Evolutionary conservation across 208 protist genomes (phyloP), one percentile per base, ranked within the genome.

Genomic region (Angomonas deanei): DNA sequence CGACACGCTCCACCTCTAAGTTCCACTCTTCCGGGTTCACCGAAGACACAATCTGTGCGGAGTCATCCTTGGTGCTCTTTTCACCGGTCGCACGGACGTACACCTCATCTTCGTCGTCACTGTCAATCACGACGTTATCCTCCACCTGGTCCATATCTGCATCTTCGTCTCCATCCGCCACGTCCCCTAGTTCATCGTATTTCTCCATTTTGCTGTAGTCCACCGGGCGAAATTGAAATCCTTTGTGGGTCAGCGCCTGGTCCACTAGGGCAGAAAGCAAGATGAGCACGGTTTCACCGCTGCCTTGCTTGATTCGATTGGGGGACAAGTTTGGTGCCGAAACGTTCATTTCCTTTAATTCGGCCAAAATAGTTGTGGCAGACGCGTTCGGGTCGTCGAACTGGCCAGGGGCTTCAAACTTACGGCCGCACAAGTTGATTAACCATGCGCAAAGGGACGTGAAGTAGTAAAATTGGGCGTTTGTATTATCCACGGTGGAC

Each of bases 401-500:
- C 58, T 96, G 87, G 0, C 85, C 91, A 10, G 91, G 86, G 3
- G 79, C 62, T 28, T 89, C 80, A 67, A 89, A 78, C 5, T 71
- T 66, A 46, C 88, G 81, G 2, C 82, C 87, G 68, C 76, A 86
- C 28, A 92, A 34, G 32, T 76, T 82, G 82, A 96, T 93, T 33
- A 96, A 67, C 91, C 91, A 96, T 17, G 84, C 74, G 61, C 81
- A 88, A 17, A 96, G 60, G 15, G 88, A 94, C 0, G 91, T 93
- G 64, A 96, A 96, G 55, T 96, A 96, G 64, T 84, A 91, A 65
- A 94, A 96, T 57, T 96, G 91, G 13, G 82, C 68, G 57, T 94
- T 96, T 13, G 85, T 80, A 59, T 96, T 96, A 69, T 93, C 85
- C 24, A 92, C 56, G 10, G 88, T 82, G 3, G 86, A 92, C 6